Evolutionary conservation across 164 flowering plant species (phyloP), one percentile per base, ranked within the genome.

Genomic region (Cinnamomum micranthum): DNA sequence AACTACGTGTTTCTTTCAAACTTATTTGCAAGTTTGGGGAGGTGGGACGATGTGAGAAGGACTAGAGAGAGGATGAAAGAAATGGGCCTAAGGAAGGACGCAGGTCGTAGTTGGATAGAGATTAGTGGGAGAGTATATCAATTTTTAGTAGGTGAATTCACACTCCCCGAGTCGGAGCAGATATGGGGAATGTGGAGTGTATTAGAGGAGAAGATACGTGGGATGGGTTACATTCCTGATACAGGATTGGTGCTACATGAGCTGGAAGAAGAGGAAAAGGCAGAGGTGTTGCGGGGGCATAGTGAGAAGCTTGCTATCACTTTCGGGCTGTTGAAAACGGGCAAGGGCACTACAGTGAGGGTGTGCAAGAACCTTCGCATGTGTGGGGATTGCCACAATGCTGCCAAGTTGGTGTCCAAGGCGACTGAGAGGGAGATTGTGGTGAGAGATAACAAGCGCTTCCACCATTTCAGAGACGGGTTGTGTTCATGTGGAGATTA

Each of bases 31-130:
- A 82, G 82, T 69, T 82, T 83, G 50, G 88, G 84, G 35, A 84
- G 84, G 74, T 90, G 92, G 97, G 85, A 87, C 50, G 86, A 85
- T 22, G 97, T 89, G 64, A 85, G 88, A 75, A 85, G 76, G 59
- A 77, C 89, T 51, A 74, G 97, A 75, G 78, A 77, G 70, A 85
- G 51, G 76, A 89, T 90, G 90, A 90, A 84, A 79, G 87, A 85
- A 64, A 69, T 70, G 64, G 88, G 86, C 33, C 81, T 89, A 66
- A 78, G 68, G 64, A 92, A 90, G 77, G 87, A 87, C 60, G 84
- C 79, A 22, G 94, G 94, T 19, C 68, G 86, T 72, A 89, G 92
- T 80, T 90, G 91, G 94, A 85, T 88, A 79, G 94, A 92, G 71
- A 60, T 89, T 17, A 81, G 74, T 31, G 90, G 92, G 5, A 84